Evolutionary conservation across 371 early-diverging fungal species (phyloP), one percentile per base, ranked within the genome.

Genomic region (Rhizopus arrhizus): DNA sequence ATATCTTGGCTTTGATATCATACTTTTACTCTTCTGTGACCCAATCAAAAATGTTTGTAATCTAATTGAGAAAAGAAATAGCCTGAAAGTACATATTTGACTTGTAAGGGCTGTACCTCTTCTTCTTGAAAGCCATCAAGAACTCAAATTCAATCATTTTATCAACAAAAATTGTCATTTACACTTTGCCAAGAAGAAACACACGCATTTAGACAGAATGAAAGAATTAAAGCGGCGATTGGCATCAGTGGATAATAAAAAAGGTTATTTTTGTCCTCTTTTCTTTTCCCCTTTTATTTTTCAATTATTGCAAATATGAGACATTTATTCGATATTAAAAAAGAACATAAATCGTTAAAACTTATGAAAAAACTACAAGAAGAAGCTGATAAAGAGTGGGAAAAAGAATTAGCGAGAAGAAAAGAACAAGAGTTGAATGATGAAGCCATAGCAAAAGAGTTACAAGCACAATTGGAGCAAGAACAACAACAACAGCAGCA

Each of bases 351-450:
- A 50, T 62, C 72, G 36, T 13, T 68, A 15, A 65, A 62, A 9
- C 64, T 72, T 51, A 63, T 52, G 7, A 68, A 64, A 16, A 62
- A 60, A 35, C 53, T 72, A 28, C 72, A 72, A 55, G 55, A 62
- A 28, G 50, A 65, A 53, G 72, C 65, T 9, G 63, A 72, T 31
- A 53, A 55, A 46, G 62, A 62, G 42, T 65, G 58, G 65, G 65
- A 68, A 56, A 43, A 60, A 12, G 63, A 72, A 46, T 13, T 57
- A n/a, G n/a, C n/a, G 10, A 46, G 50, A 41, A 62, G 60, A 57
- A 62, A 46, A 31, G 56, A 58, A 11, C 72, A 72, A 40, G 69
- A 68, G 29, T 33, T 57, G 2, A 61, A 68, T 12, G 72, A 72
- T 58, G 69, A 62, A 52, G 62, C 62, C 4, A 62, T 68, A 16